These are phyloP conservation scores for Amphibolis antarctica DNA, from an alignment of 106 monocot genomes.

Conservation along the genomic window DNA sequence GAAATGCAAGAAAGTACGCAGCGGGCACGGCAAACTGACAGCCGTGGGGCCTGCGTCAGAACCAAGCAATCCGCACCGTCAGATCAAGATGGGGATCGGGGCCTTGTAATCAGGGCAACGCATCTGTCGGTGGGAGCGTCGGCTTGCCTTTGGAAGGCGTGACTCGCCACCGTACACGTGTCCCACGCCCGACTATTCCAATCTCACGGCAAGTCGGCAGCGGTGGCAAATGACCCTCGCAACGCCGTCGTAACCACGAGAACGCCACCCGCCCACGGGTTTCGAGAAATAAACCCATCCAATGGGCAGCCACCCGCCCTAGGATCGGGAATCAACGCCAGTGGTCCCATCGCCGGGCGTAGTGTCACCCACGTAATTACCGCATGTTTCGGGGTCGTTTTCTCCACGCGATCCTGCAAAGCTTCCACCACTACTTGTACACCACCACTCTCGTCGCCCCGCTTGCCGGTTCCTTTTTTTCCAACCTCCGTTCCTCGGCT, in stretches of 20 bases:
- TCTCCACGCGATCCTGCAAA: not conserved
- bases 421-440: not conserved
- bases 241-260: not conserved
- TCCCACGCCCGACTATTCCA: not conserved
- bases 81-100: not conserved
- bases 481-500: not conserved
- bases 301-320: no score
- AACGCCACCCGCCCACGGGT: not conserved
- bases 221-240: not conserved
- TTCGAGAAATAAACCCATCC: no score
- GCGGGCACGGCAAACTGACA: no score
- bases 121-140: slow-evolving; percentile 3
- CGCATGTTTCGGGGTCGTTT: not conserved
- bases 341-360: no score
- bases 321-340: no score
- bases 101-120: not conserved
- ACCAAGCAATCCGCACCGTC: not conserved
- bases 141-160: no score
- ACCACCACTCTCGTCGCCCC: not conserved
- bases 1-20: no score
- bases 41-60: no score
- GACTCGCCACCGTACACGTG: not conserved
- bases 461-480: not conserved
- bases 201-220: not conserved
- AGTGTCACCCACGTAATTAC: no score